Conservation (phyloP, 768 basidiomycete species). For the Clavaria fumosa region DNA sequence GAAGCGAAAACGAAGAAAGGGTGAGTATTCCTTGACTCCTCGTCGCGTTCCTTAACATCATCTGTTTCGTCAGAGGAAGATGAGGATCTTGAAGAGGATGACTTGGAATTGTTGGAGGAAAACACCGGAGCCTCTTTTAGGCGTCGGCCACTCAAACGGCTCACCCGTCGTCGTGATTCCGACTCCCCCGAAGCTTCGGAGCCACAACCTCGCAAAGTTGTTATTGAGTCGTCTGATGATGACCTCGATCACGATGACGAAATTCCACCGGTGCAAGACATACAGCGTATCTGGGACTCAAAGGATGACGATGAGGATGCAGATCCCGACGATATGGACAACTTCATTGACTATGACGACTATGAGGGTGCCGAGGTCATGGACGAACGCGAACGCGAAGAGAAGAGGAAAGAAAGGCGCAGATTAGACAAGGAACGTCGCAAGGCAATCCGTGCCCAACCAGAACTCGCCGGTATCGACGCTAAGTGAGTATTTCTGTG, state of each 20-base stretch:
- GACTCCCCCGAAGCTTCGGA: conserved; percentile 51
- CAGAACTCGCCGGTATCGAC: conserved; percentile 67
- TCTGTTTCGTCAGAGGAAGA: conserved; percentile 27
- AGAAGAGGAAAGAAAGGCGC: conserved; percentile 50
- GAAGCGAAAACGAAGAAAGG: conserved; percentile 25
- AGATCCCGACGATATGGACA: conserved; percentile 62
- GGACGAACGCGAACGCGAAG: conserved; percentile 65
- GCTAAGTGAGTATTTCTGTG: conserved; percentile 43
- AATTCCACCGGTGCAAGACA: conserved; percentile 44
- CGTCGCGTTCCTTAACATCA: conserved; percentile 2
- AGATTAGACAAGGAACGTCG: conserved; percentile 53
- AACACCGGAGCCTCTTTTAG: conserved; percentile 76
- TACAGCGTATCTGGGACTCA: conserved; percentile 62
- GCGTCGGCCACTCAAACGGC: conserved; percentile 46
- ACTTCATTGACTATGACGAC: conserved; percentile 72
- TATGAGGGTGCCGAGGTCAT: conserved; percentile 57
- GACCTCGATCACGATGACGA: conserved; percentile 47
- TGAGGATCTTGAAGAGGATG: conserved; percentile 81
- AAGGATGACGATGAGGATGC: conserved; percentile 62
- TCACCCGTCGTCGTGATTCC: conserved; percentile 58
- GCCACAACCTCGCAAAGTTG: conserved; percentile 38
- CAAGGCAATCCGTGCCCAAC: conserved; percentile 44
- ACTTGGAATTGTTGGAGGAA: conserved; percentile 76
- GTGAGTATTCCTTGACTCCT: conserved; percentile 4
- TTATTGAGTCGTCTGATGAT: conserved; percentile 65